These are phyloP conservation scores for Aspergillus hiratsukae DNA, from an alignment of 2,329 filamentous ascomycete genomes.

Conservation along the genomic window DNA sequence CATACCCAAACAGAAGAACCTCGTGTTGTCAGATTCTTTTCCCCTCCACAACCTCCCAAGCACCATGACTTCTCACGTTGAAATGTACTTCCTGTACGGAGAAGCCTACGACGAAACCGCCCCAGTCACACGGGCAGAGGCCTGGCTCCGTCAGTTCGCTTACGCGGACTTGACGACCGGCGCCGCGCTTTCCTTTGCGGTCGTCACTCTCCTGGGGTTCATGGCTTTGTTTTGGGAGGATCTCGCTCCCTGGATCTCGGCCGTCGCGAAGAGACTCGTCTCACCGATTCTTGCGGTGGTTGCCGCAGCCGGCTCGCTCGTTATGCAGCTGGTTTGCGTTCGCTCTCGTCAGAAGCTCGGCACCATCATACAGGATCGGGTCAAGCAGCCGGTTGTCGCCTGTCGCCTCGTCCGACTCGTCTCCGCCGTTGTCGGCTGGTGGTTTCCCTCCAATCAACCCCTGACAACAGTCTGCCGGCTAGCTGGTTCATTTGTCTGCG, in stretches of 20 bases:
- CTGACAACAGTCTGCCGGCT: constrained; percentile 1
- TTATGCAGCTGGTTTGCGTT: constrained; percentile 3
- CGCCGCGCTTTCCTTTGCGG: constrained; percentile 6
- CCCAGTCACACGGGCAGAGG: neutral
- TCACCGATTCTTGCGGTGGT: neutral
- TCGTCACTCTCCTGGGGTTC: constrained; percentile 4
- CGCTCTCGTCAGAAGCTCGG: constrained; percentile 1
- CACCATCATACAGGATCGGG: neutral
- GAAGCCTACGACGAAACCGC: constrained; percentile 1
- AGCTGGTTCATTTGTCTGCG: neutral
- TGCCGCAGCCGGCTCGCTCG: neutral
- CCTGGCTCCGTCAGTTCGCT: constrained; percentile 1
- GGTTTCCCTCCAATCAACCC: constrained; percentile 8
- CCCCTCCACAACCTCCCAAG: neutral
- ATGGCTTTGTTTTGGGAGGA: constrained; percentile 1
- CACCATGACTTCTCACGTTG: constrained; percentile 12
- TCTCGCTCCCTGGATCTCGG: neutral
- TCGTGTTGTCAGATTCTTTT: neutral
- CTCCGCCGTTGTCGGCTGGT: constrained; percentile 2
- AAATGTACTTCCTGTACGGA: constrained; percentile 15
- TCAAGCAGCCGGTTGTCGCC: neutral
- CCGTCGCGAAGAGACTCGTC: neutral
- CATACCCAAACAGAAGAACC: too few species aligned
- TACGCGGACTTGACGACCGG: constrained; percentile 10
- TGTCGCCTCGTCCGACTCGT: neutral